phyloP scores from a whole-genome alignment of 805 yeast genomes.

The Zygoascus biomembranicola region DNA sequence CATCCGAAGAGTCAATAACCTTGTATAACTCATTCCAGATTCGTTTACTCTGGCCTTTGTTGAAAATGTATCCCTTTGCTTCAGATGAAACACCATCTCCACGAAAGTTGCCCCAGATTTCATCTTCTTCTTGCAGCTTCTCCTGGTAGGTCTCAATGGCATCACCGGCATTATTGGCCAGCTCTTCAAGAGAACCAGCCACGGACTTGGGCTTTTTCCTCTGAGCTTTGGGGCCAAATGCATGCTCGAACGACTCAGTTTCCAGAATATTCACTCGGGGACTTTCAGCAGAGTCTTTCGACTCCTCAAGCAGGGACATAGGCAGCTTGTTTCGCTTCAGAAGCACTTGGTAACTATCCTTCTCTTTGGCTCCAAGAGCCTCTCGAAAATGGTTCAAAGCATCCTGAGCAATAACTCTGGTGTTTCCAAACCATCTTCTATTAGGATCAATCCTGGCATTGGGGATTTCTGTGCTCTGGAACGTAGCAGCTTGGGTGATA shows the following conservation, averaged over 20 bases:
- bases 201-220: slow-evolving; percentile 83
- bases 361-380: slow-evolving; percentile 79
- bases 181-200: slow-evolving; percentile 69
- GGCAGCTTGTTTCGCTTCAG: slow-evolving; percentile 87
- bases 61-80: slow-evolving; percentile 92
- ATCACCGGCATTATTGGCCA: slow-evolving; percentile 49
- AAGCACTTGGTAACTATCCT: slow-evolving; percentile 79
- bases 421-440: slow-evolving; percentile 95
- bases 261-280: slow-evolving; percentile 78
- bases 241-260: slow-evolving; percentile 69
- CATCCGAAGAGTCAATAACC: slow-evolving; percentile 96
- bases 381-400: slow-evolving; percentile 90
- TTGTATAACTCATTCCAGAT: slow-evolving; percentile 97
- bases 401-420: slow-evolving; percentile 95
- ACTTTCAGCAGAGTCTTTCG: slow-evolving; percentile 31
- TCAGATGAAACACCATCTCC: slow-evolving; percentile 77
- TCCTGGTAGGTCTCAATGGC: slow-evolving; percentile 61
- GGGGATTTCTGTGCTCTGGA: slow-evolving; percentile 83
- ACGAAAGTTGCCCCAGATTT: slow-evolving; percentile 33
- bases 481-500: slow-evolving; percentile 73
- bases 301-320: slow-evolving; percentile 88
- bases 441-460: slow-evolving; percentile 92
- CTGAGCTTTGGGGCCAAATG: slow-evolving; percentile 94
- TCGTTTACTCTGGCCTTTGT: slow-evolving; percentile 96
- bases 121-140: slow-evolving; percentile 45